phyloP scores from a whole-genome alignment of 225 moss, liverwort and hornwort genomes.

The Takakia lepidozioides region DNA sequence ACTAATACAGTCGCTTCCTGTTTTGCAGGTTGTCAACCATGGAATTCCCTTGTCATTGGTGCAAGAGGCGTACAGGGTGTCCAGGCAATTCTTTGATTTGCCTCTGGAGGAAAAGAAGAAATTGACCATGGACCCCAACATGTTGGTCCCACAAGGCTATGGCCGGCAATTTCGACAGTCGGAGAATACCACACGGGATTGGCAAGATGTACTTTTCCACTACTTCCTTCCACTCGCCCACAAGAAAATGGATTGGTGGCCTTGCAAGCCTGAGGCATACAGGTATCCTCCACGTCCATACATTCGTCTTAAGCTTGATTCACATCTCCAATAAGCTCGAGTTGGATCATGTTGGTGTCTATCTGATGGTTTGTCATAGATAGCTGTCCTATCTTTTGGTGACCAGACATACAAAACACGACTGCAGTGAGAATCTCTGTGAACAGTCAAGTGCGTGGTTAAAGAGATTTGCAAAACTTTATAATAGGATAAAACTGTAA shows the following conservation, averaged over 20 bases:
- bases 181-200: conserved; percentile 23
- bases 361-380: too few species aligned
- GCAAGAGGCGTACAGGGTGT: conserved; percentile 22
- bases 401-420: too few species aligned
- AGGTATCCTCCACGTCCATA: conserved; percentile 9
- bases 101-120: conserved; percentile 28
- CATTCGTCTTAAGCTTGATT: background rate
- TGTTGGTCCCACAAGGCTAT: conserved; percentile 15
- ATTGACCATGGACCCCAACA: conserved; percentile 8
- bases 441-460: too few species aligned
- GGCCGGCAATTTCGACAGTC: conserved; percentile 18
- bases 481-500: too few species aligned
- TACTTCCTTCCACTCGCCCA: conserved; percentile 3
- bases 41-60: conserved; percentile 21
- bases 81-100: conserved; percentile 41
- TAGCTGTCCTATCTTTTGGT: too few species aligned
- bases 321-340: background rate
- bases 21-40: conserved; percentile 42
- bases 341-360: background rate
- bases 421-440: too few species aligned
- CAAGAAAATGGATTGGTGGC: conserved; percentile 29
- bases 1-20: background rate
- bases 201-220: conserved; percentile 42
- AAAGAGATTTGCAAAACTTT: too few species aligned
- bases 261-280: conserved; percentile 24